Conservation (phyloP, 2,329 filamentous ascomycete species). For the Aspergillus sp. region DNA sequence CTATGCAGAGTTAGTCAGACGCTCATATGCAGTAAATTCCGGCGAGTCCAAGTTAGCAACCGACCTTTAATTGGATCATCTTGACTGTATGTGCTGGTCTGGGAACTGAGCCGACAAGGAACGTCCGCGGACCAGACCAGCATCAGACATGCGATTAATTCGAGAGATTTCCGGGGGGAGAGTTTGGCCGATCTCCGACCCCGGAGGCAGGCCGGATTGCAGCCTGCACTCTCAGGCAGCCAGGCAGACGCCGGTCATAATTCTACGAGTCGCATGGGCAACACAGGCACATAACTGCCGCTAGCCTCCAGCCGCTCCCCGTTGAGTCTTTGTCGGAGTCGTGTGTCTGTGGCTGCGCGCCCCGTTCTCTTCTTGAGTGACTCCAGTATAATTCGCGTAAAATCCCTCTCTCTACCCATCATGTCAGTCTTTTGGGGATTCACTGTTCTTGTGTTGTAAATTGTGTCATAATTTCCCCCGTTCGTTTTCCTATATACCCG, state of each 20-base stretch:
- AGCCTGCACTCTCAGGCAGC: background rate
- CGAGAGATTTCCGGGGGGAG: conserved; percentile 24
- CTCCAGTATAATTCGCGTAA: background rate
- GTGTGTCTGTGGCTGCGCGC: conserved; percentile 7
- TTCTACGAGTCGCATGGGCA: conserved; percentile 3
- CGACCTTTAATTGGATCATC: conserved; percentile 89
- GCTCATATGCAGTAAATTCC: background rate
- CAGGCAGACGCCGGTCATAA: conserved; percentile 3
- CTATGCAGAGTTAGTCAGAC: conserved; percentile 48
- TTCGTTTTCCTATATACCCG: conserved; percentile 10
- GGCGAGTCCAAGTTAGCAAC: background rate
- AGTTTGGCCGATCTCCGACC: conserved; percentile 29
- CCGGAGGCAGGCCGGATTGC: conserved; percentile 8
- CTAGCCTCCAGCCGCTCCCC: background rate
- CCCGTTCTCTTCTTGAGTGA: background rate
- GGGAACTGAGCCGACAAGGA: background rate
- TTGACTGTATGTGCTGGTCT: conserved; percentile 45
- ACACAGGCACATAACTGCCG: background rate
- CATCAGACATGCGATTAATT: conserved; percentile 1
- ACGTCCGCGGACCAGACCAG: background rate
- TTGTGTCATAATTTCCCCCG: conserved; percentile 10
- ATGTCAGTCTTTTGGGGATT: conserved; percentile 5
- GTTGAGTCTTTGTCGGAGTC: background rate
- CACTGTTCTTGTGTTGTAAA: conserved; percentile 7
- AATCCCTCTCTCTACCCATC: conserved; percentile 1